These are phyloP conservation scores for Cyberlindnera meyerae DNA, from an alignment of 805 yeast genomes.

Conservation along the genomic window DNA sequence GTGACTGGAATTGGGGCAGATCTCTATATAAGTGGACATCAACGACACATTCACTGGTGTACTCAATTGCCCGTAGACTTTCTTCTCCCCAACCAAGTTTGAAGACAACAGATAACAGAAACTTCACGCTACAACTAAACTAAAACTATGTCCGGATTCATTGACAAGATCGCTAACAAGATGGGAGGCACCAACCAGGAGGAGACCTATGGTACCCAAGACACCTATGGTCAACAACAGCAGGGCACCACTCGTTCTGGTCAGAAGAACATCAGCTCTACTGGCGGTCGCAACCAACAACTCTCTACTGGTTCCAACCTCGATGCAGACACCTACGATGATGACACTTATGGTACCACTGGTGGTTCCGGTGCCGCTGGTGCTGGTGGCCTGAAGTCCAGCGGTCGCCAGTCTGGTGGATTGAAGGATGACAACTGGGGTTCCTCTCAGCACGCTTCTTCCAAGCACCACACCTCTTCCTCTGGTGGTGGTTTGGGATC, in stretches of 20 bases:
- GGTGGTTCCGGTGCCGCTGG: conserved; percentile 7
- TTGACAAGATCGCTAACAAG: conserved; percentile 26
- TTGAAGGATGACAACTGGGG: conserved; percentile 1
- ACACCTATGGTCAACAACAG: conserved; percentile 1
- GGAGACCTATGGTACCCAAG: conserved; percentile 2
- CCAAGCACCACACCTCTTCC: neutral
- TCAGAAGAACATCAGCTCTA: conserved; percentile 14
- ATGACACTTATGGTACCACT: neutral
- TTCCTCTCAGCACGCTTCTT: neutral
- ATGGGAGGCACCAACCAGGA: conserved; percentile 15
- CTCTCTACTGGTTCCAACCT: conserved; percentile 15
- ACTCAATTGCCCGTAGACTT: no score
- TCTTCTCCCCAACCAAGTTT: no score
- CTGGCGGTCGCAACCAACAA: conserved; percentile 19
- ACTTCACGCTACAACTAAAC: no score
- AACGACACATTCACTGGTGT: no score
- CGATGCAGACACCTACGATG: conserved; percentile 5
- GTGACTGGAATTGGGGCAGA: no score
- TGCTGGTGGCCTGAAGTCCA: conserved; percentile 5
- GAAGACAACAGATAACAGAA: no score
- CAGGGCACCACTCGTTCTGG: conserved; percentile 13
- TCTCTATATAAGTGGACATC: no score
- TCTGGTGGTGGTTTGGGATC: conserved; percentile 7
- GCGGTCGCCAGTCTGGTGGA: conserved; percentile 11
- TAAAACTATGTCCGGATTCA: conserved; percentile 24